Percentiles rank a stretch among this genome's conserved stretches.
These are phyloP conservation scores for Neckera pumila DNA, from an alignment of 225 moss, liverwort and hornwort genomes.

Conservation along the genomic window DNA sequence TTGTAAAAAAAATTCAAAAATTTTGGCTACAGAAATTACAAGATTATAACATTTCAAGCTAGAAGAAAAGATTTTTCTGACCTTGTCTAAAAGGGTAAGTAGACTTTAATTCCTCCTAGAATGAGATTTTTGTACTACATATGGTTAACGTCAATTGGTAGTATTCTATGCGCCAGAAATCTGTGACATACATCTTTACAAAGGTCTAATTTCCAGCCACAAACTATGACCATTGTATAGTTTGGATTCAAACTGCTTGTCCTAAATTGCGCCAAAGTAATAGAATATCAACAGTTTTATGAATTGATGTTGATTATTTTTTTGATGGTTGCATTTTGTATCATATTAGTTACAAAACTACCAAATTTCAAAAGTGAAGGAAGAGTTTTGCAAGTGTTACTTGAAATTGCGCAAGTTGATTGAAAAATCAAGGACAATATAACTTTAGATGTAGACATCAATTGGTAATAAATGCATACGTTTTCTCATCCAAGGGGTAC, in stretches of 20 bases:
- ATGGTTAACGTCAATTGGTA: too few species aligned
- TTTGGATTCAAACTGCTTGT: rapidly evolving
- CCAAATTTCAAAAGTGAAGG: neutral
- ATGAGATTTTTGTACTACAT: too few species aligned
- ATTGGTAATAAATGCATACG: neutral
- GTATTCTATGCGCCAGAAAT: too few species aligned
- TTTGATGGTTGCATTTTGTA: neutral
- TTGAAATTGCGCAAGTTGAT: rapidly evolving
- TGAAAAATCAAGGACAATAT: neutral
- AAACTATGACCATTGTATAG: neutral
- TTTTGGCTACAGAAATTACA: too few species aligned
- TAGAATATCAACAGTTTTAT: neutral
- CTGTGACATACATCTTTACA: too few species aligned
- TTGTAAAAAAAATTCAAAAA: too few species aligned
- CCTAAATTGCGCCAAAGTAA: rapidly evolving
- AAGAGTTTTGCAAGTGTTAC: rapidly evolving
- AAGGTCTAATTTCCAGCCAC: too few species aligned
- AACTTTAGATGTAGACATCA: neutral
- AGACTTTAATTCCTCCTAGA: too few species aligned
- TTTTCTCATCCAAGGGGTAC: rapidly evolving
- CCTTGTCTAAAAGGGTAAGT: rapidly evolving
- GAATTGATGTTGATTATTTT: neutral
- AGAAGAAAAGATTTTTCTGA: too few species aligned
- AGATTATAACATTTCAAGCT: too few species aligned
- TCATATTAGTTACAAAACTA: rapidly evolving